These are phyloP conservation scores for Filosporella fistucella DNA, from an alignment of 495 filamentous ascomycete genomes.

Conservation along the genomic window DNA sequence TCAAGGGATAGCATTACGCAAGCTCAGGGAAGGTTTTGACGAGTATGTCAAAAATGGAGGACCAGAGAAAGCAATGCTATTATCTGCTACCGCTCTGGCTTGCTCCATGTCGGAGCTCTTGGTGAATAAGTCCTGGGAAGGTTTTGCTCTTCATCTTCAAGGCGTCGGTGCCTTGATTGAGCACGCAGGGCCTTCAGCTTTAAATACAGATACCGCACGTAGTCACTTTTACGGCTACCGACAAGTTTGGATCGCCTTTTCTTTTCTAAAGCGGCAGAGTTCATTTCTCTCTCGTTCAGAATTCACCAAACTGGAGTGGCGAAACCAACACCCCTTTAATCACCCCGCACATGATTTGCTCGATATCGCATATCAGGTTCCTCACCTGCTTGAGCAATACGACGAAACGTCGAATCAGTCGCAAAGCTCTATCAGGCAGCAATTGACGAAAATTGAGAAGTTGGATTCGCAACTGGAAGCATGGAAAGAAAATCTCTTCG, in stretches of 20 bases:
- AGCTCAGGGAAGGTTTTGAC: slow-evolving; percentile 13
- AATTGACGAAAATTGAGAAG: slow-evolving; percentile 1
- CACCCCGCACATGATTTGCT: no score
- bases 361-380: slow-evolving; percentile 8
- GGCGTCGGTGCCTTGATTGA: slow-evolving; percentile 13
- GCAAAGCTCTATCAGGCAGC: background rate
- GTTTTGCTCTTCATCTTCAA: slow-evolving; percentile 8
- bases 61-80: background rate
- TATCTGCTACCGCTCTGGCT: slow-evolving; percentile 4
- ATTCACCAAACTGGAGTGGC: slow-evolving; percentile 6
- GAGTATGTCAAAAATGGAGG: slow-evolving; percentile 1
- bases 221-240: slow-evolving; percentile 9
- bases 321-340: background rate
- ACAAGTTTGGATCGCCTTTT: background rate
- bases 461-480: background rate
- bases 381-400: slow-evolving; percentile 7
- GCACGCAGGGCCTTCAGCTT: slow-evolving; percentile 1
- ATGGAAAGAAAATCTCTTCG: background rate
- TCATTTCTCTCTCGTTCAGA: slow-evolving; percentile 3
- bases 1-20: slow-evolving; percentile 2
- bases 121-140: slow-evolving; percentile 12
- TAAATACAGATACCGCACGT: background rate
- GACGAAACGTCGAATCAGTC: background rate
- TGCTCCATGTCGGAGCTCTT: slow-evolving; percentile 10
- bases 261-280: background rate